Base-by-base conservation (phyloP, 805 yeast species). In the Tetrapisispora arboricola region DNA sequence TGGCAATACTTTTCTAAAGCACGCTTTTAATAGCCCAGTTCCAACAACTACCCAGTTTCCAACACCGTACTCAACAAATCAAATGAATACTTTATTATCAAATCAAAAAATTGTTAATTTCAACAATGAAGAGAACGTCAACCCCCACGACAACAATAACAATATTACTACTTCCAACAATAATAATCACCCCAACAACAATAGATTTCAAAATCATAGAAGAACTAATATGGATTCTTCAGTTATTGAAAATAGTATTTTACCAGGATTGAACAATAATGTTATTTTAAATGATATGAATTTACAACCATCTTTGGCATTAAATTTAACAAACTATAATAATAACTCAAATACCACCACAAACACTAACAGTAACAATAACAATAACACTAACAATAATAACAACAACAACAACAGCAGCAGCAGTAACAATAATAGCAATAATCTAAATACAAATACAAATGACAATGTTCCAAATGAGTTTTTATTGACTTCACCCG, bases 41-140 rank as follows among this genome's bases (percentile, higher is more conserved):
- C 62, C 60, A 5, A 47, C 51, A 9, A 56, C 55, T 15, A 55
- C 60, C 9, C 61, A 58, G 30, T 56, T 58, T 22, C 64, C 64
- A 25, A 60, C 64, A 0, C 64, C 64, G 1, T 60, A 57, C 42
- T 55, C 64, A 2, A 48, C 55, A 21, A 51, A 53, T 28, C 57
- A 53, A 25, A 38, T 21, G 36, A 39, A 28, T 32, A 29, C 15
- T 32, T 20, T 13, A 37, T 34, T 36, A 6, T n/a, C 15, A 21
- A 35, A 30, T 33, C 24, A 32, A 39, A 43, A 29, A 35, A n/a
- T n/a, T 21, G 21, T 32, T n/a, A n/a, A 32, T 32, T 32, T 32
- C 11, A 32, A 12, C 36, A 40, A 29, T 37, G 32, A n/a, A n/a
- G n/a, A n/a, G n/a, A n/a, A n/a, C n/a, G n/a, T n/a, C n/a, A n/a